Base-by-base conservation (phyloP, 1,139 yeast genomes). In the Hansenula lynferdii region DNA sequence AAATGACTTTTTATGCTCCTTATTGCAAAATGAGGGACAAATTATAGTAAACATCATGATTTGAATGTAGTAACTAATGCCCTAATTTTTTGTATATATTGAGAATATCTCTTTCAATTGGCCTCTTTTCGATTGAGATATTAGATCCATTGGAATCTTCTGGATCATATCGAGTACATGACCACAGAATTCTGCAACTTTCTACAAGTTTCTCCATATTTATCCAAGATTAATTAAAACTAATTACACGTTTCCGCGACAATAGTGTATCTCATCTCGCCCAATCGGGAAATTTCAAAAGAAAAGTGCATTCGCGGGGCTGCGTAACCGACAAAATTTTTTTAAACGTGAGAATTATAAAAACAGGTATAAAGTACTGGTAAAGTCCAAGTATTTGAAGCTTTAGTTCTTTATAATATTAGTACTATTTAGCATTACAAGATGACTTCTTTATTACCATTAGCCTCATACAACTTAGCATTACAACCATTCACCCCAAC, bases 401-500 rank as follows among this genome's bases (percentile, higher is more conserved):
- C 26, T 5, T 24, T 9, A 10, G 6, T 22, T 22, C 4, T 12
- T 18, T 15, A 8, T 8, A 19, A 22, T 17, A 28, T 28, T 19
- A 7, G 8, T 30, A 20, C 14, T 17, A 21, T 21, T 5, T 4
- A 27, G n/a, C 6, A 21, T 22, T 11, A 29, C 23, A 23, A 28
- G 34, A 84, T 83, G 92, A 68, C 90, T 50, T 70, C 65, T 41
- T 63, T 86, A 63, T 67, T 85, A 52, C 97, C 97, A 48, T 70
- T 89, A 62, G 83, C 95, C 49, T 80, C 96, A 22, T 89, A 80
- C 68, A 83, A 83, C 69, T 72, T 87, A 66, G 87, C 85, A 51
- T 75, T 90, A 49, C 71, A 75, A 64, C 97, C 98, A 56, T 92
- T 84, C 60, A 69, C 75, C 52, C 95, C 96, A 50, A 79, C 80